Conservation (phyloP, 148 eudicot species). For the Spergularia bocconei region DNA sequence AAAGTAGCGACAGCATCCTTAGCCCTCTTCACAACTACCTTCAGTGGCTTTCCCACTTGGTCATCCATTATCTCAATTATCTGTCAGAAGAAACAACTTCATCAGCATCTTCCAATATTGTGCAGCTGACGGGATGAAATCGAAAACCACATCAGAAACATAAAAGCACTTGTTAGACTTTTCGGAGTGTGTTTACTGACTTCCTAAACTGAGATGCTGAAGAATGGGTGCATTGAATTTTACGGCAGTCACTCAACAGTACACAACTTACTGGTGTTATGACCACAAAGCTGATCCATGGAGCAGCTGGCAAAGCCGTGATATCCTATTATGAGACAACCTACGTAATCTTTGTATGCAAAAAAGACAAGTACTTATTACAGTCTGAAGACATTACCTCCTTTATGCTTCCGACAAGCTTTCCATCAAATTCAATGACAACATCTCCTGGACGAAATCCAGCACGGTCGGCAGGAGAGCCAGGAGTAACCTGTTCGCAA, state of each 20-base stretch:
- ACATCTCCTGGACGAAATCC: slow-evolving; percentile 87
- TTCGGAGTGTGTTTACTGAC: background rate
- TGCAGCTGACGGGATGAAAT: background rate
- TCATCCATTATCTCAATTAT: slow-evolving; percentile 75
- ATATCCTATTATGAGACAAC: background rate
- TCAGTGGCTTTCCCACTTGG: slow-evolving; percentile 72
- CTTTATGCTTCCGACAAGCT: slow-evolving; percentile 61
- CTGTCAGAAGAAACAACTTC: slow-evolving; percentile 29
- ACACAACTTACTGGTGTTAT: no score
- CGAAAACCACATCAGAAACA: background rate
- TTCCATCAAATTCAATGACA: slow-evolving; percentile 64
- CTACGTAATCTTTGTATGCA: background rate
- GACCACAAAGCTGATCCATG: background rate
- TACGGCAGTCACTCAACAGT: background rate
- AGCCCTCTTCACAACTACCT: slow-evolving; percentile 71
- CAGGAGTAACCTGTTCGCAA: slow-evolving; percentile 69
- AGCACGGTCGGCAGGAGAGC: slow-evolving; percentile 87
- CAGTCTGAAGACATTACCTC: slow-evolving; percentile 47
- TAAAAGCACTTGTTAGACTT: background rate
- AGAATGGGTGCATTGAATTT: background rate
- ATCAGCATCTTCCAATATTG: background rate
- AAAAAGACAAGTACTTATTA: background rate
- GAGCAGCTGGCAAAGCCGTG: background rate
- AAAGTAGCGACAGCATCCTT: slow-evolving; percentile 41
- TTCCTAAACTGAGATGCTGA: background rate